A percentile compares a stretch with the other conserved stretches of the same genome.
Conservation (phyloP, 352 stramenopile species). For the Globisporangium middletonii region DNA sequence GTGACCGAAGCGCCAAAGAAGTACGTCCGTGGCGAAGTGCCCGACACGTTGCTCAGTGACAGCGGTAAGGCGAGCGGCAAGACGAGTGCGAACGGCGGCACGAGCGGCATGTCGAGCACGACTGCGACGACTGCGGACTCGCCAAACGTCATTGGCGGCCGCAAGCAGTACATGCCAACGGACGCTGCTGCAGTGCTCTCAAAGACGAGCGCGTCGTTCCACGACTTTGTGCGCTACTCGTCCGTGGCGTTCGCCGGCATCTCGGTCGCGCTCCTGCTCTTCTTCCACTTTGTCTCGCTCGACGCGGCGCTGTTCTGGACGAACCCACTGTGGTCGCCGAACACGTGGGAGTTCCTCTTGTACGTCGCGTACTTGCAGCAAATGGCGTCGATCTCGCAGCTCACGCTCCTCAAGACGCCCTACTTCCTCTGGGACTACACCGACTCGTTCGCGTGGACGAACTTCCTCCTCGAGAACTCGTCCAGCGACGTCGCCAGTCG, state of each 20-base stretch:
- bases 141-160: conserved; percentile 49
- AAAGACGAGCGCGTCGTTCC: conserved; percentile 32
- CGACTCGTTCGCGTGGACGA: conserved; percentile 66
- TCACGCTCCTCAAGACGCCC: conserved; percentile 56
- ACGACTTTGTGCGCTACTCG: conserved; percentile 56
- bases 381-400: conserved; percentile 49
- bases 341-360: conserved; percentile 70
- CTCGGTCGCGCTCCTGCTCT: conserved; percentile 46
- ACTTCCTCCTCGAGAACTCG: conserved; percentile 36
- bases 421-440: conserved; percentile 68
- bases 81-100: conserved; percentile 9
- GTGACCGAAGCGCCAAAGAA: conserved; percentile 27
- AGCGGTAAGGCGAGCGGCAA: not conserved
- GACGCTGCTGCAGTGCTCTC: conserved; percentile 42
- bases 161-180: conserved; percentile 41
- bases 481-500: conserved; percentile 16
- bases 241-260: conserved; percentile 56
- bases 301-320: conserved; percentile 37
- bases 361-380: conserved; percentile 71
- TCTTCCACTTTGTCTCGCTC: conserved; percentile 59
- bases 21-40: conserved; percentile 39
- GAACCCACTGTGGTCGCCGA: conserved; percentile 50
- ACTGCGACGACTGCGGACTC: conserved; percentile 13
- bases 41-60: not conserved
- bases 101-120: conserved; percentile 4